phyloP scores from a whole-genome alignment of 2,329 filamentous ascomycete species.

The Seiridium unicorne region DNA sequence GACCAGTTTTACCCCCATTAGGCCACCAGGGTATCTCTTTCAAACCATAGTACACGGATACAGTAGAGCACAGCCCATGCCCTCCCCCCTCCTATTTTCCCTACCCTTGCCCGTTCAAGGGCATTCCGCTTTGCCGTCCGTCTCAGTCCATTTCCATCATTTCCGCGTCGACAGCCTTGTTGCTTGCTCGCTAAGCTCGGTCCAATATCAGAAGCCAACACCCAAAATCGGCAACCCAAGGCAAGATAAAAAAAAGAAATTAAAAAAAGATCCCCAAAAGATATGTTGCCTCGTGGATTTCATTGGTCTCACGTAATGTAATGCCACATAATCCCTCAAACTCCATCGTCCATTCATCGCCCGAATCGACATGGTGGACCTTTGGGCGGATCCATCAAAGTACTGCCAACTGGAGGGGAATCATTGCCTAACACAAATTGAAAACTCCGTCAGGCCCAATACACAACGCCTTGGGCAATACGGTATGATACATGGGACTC shows the following conservation, averaged over 20 bases:
- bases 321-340: slow-evolving; percentile 3
- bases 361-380: not conserved
- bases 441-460: not conserved
- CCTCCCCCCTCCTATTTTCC: not conserved
- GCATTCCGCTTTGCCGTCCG: not conserved
- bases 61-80: not conserved
- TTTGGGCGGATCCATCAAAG: not conserved
- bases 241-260: not conserved
- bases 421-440: slow-evolving; percentile 3
- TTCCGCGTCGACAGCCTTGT: not conserved
- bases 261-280: too few species aligned
- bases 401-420: slow-evolving; percentile 1
- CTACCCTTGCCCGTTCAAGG: not conserved
- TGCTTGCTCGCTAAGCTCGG: not conserved
- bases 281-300: slow-evolving; percentile 1
- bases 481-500: slow-evolving; percentile 5
- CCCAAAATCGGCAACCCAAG: not conserved
- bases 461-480: not conserved
- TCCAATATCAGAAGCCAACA: not conserved
- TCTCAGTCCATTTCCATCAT: slow-evolving; percentile 1
- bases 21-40: slow-evolving; percentile 7
- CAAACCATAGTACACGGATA: slow-evolving; percentile 4
- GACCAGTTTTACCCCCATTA: not conserved
- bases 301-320: slow-evolving; percentile 1
- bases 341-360: not conserved